A percentile compares a stretch with the other conserved stretches of the same genome.
Conservation (phyloP, 31 red algal genomes). For the Odonthalia washingtoniensis region DNA sequence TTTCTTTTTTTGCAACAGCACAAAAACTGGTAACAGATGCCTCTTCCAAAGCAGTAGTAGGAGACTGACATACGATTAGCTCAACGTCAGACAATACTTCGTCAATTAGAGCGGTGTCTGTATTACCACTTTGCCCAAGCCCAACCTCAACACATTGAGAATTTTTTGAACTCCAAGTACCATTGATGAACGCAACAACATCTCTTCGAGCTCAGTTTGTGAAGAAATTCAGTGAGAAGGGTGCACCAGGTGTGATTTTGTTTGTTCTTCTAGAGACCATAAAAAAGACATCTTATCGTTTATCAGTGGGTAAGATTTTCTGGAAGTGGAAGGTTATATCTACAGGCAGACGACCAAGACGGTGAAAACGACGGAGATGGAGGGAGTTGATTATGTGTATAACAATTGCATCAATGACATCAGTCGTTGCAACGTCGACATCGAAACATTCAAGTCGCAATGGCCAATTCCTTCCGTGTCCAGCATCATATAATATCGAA, state of each 20-base stretch:
- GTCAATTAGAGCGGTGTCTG: conserved; percentile 52
- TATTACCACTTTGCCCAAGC: conserved; percentile 21
- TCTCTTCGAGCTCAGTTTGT: no score
- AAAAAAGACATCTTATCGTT: no score
- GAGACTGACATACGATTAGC: conserved; percentile 69
- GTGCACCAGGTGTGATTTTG: no score
- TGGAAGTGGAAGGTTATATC: no score
- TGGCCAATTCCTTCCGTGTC: not conserved
- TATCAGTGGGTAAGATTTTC: no score
- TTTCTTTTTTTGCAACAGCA: conserved; percentile 45
- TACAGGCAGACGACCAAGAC: no score
- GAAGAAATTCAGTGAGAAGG: no score
- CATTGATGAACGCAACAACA: no score
- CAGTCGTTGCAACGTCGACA: not conserved
- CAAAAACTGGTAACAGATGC: conserved; percentile 72
- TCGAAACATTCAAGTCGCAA: not conserved
- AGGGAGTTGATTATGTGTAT: no score
- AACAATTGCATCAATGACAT: no score
- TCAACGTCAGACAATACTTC: conserved; percentile 76
- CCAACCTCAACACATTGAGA: conserved; percentile 68
- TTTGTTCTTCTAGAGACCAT: no score
- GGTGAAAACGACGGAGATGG: no score
- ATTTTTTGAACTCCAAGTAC: conserved; percentile 52
- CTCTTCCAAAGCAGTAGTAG: conserved; percentile 55
- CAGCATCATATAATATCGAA: not conserved